Evolutionary conservation across 2,329 filamentous ascomycete species (phyloP), one percentile per base, ranked within the genome.

Genomic region (Talaromyces atroroseus): DNA sequence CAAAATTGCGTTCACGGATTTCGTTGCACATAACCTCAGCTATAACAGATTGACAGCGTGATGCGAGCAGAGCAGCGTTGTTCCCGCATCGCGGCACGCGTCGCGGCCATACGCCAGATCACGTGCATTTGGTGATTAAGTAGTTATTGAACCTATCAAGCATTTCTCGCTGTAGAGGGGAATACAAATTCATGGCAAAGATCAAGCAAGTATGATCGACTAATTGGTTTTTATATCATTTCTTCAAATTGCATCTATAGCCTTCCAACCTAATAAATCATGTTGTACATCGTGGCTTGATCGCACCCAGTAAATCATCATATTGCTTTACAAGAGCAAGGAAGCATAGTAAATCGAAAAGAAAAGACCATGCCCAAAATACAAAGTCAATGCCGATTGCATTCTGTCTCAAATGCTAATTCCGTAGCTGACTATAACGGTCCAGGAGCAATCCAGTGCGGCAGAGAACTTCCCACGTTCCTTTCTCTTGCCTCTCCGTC

Each of bases 61-160:
- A 36, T 36, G 32, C 10, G 32, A 36, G 14, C 32, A 16, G 26
- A 29, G 26, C 36, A 14, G 16, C 14, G 18, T 54, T 32, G 49
- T 21, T 49, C 4, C 45, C 32, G 52, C 42, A 12, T 45, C 18
- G 50, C 23, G 24, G 24, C 42, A 46, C 36, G 40, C 46, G 53
- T 44, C 53, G 53, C 53, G 53, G 32, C 52, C 14, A 23, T 29
- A 53, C 55, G 54, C 54, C 54, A 57, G 21, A 20, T 57, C 54
- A 57, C 54, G 54, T 57, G 54, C 8, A 6, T 29, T n/a, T 2
- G 14, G 0, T 21, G 21, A 11, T 11, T 20, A 18, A 18, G 26
- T 32, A 46, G 48, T 52, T n/a, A n/a, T n/a, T 42, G 21, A 52
- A 1, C 32, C n/a, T 14, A 40, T 40, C 36, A 40, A 14, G 11